Conservation (phyloP, 2,329 filamentous ascomycete species). For the Pestalotiopsis sp. region DNA sequence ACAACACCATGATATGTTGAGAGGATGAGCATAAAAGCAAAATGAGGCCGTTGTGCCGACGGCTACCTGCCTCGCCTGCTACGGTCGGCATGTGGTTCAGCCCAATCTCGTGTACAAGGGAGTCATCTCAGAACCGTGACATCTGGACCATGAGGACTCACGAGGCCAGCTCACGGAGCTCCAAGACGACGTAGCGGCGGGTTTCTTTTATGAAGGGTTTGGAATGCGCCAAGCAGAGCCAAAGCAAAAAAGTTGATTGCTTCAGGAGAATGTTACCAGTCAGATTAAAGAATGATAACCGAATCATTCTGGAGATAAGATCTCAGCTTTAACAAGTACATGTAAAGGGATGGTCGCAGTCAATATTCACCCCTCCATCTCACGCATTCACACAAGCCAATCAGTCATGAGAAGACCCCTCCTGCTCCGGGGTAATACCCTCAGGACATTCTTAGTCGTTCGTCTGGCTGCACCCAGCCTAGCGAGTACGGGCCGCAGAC, state of each 20-base stretch:
- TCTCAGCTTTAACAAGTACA: not conserved
- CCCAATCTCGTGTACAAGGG: not conserved
- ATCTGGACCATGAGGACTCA: not conserved
- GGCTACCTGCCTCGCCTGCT: not conserved
- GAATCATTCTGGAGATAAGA: conserved; percentile 1
- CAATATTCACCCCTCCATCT: not conserved
- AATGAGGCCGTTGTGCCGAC: not conserved
- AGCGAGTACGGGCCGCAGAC: not conserved
- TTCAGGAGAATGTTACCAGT: not conserved
- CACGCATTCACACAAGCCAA: not conserved
- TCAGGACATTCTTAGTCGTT: not conserved
- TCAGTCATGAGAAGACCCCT: not conserved
- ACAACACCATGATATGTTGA: not conserved
- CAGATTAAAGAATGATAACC: not conserved
- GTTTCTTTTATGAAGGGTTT: not conserved
- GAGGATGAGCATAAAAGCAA: not conserved
- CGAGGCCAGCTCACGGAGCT: not conserved
- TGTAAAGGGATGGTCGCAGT: not conserved
- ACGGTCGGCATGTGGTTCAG: not conserved
- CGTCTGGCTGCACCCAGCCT: not conserved
- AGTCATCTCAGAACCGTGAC: not conserved
- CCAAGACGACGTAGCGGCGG: not conserved
- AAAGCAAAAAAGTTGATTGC: not conserved
- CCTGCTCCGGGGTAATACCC: not conserved
- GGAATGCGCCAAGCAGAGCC: not conserved